Base-by-base conservation (phyloP, 2,329 filamentous ascomycete species). In the Leptographium radiaticola region DNA sequence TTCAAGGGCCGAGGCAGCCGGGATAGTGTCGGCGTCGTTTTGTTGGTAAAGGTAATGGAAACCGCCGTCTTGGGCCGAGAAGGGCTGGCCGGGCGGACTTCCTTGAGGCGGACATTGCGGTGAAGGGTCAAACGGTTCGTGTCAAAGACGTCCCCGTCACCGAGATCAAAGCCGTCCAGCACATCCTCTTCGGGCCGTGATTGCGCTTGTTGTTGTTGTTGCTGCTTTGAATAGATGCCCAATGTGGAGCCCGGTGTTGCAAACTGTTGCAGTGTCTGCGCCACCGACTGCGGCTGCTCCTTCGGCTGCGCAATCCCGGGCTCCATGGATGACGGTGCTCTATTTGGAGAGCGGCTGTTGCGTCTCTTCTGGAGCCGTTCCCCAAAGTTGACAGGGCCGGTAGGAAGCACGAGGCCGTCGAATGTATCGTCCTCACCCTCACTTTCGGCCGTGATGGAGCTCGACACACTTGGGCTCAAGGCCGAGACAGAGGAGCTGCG, bases 351-450 rank as follows among this genome's bases (percentile, higher is more conserved):
- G 18, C 71, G 73, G 61, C 77, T 80, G 57, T 74, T 79, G 63
- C 86, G 81, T 57, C 86, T 78, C 63, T 82, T 83, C 62, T 85
- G 83, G 44, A 97, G 72, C 52, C 89, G 83, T 59, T 89, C 84
- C 43, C 80, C 79, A 62, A 97, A 86, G 67, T 95, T 84, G 52
- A 98, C 74, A 20, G 88, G 88, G 1, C 89, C 90, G 53, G 79
- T 77, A 0, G 93, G 93, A 18, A 97, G 75, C 20, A 95, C 74
- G 15, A 98, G 76, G n/a, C 91, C 91, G 57, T 93, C 87, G 56
- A 97, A 79, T 8, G 87, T 86, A 67, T 97, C 91, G 60, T 95
- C 90, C 65, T 96, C 91, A 64, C 90, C 90, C 64, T 96, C 91
- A 64, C 90, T 97, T 71, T 96, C 93, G 11, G 81, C 79, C 2